A percentile compares a stretch with the other conserved stretches of the same genome.
phyloP scores from a whole-genome alignment of 2,329 filamentous ascomycete genomes.

The Neonectria faginata region DNA sequence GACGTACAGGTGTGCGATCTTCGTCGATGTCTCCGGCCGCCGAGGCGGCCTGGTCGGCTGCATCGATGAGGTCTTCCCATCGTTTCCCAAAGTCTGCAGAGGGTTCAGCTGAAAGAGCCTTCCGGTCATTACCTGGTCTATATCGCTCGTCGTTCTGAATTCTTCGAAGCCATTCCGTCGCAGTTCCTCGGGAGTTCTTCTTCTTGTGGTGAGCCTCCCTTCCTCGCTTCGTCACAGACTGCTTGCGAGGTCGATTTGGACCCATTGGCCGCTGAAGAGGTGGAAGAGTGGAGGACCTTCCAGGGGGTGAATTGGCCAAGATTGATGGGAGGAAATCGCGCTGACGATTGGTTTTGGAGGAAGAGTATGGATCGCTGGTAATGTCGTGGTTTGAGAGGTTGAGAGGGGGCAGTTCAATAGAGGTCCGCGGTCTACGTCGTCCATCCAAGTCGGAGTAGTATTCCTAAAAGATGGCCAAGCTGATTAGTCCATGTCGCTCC shows the following conservation, averaged over 20 bases:
- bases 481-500: slow-evolving; percentile 34
- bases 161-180: slow-evolving; percentile 73
- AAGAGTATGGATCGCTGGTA: slow-evolving; percentile 79
- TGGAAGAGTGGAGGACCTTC: slow-evolving; percentile 87
- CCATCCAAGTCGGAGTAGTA: slow-evolving; percentile 79
- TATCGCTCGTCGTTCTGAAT: slow-evolving; percentile 73
- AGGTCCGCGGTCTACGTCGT: slow-evolving; percentile 71
- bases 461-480: slow-evolving; percentile 57
- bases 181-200: slow-evolving; percentile 76
- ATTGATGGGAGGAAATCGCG: slow-evolving; percentile 87
- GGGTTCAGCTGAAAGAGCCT: slow-evolving; percentile 89
- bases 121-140: slow-evolving; percentile 76
- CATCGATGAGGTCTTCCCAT: slow-evolving; percentile 97
- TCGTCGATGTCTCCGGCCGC: slow-evolving; percentile 92
- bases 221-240: slow-evolving; percentile 84
- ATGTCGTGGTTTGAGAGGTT: slow-evolving; percentile 69
- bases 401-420: slow-evolving; percentile 79
- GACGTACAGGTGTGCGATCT: slow-evolving; percentile 82
- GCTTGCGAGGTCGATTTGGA: slow-evolving; percentile 80
- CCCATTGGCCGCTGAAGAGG: slow-evolving; percentile 82
- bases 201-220: slow-evolving; percentile 84
- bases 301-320: slow-evolving; percentile 82
- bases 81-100: slow-evolving; percentile 85
- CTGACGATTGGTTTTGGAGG: slow-evolving; percentile 69
- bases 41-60: slow-evolving; percentile 78